These are phyloP conservation scores for Oehlia diaphana DNA, from an alignment of 192 early-diverging fungal genomes.

Conservation along the genomic window DNA sequence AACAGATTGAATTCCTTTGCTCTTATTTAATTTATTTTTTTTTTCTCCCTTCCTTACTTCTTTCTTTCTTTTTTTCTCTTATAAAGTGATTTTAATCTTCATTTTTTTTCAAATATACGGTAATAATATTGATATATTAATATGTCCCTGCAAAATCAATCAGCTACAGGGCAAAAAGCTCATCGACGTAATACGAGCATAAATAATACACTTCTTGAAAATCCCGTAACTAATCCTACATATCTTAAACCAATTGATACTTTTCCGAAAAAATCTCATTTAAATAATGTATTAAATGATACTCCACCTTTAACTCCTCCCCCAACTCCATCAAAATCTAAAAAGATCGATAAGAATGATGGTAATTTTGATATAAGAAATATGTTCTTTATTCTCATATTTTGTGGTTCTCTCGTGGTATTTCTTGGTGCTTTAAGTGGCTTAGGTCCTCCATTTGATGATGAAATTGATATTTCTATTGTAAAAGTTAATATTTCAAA, in stretches of 20 bases:
- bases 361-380: background rate
- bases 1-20: background rate
- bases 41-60: background rate
- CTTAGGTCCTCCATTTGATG: conserved; percentile 8
- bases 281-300: background rate
- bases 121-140: too few relatives aligned
- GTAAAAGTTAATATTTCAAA: too few relatives aligned
- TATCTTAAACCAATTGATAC: background rate
- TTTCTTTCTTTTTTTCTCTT: too few relatives aligned
- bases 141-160: background rate
- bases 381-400: background rate
- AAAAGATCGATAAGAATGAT: background rate
- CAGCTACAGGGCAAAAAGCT: background rate
- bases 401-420: conserved; percentile 10
- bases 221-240: background rate
- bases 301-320: background rate
- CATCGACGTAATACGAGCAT: background rate
- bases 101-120: too few relatives aligned
- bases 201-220: background rate
- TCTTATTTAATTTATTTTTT: too few relatives aligned
- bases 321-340: background rate
- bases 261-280: background rate
- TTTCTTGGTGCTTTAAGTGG: conserved; percentile 18
- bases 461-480: background rate
- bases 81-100: too few relatives aligned